Evolutionary conservation across 257 asterid species (phyloP).

Genomic region (Perilla frutescens): DNA sequence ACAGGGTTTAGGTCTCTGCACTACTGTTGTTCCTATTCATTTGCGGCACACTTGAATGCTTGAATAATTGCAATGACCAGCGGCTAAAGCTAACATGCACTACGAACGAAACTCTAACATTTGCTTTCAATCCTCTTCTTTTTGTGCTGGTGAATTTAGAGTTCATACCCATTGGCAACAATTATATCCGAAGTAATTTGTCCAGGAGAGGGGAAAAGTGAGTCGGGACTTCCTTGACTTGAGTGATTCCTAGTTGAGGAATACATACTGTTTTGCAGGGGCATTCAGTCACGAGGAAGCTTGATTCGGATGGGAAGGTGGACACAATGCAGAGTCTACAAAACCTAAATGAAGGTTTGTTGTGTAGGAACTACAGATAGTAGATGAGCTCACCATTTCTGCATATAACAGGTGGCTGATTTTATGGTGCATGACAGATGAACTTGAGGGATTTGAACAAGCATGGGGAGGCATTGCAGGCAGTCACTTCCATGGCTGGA

Average conservation of each 20-base stretch:
- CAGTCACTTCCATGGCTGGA: conserved; percentile 47
- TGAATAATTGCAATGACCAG: too few relatives aligned
- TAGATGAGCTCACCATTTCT: not conserved
- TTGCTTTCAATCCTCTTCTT: not conserved
- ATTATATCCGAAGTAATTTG: not conserved
- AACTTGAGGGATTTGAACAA: conserved; percentile 66
- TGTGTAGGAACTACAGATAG: not conserved
- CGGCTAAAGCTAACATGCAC: not conserved
- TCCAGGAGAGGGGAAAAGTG: not conserved
- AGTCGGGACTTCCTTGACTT: not conserved
- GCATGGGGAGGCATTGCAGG: conserved; percentile 66
- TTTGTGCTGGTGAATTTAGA: not conserved
- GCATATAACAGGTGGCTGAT: conserved; percentile 13
- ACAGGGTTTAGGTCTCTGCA: not conserved
- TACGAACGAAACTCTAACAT: not conserved
- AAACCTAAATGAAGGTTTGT: conserved; percentile 78
- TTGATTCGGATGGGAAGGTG: conserved; percentile 78
- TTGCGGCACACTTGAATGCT: too few relatives aligned
- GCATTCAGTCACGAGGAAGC: conserved; percentile 74
- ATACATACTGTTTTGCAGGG: conserved; percentile 54
- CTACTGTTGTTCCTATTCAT: too few relatives aligned
- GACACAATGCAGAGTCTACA: conserved; percentile 70
- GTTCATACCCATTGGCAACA: not conserved
- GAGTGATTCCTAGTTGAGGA: too few relatives aligned
- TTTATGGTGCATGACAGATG: conserved; percentile 51